Evolutionary conservation across 352 stramenopile genomes (phyloP).

Genomic region (Peronosclerospora sorghi): DNA sequence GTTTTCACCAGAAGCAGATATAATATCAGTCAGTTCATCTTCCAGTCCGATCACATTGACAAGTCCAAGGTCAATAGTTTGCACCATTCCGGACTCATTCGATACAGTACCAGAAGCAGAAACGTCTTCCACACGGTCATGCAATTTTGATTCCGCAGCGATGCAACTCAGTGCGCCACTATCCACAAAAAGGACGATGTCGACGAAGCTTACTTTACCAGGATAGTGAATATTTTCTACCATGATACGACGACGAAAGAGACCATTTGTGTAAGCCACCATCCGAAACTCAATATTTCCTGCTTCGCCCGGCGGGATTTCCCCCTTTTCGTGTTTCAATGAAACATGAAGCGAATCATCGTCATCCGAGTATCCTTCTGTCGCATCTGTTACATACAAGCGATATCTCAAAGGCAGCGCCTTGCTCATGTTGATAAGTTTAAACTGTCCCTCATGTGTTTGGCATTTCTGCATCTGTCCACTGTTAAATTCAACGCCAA

Average conservation of each 20-base stretch:
- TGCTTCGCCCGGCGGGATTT: constrained; percentile 50
- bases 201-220: constrained; percentile 63
- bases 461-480: constrained; percentile 28
- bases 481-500: constrained; percentile 66
- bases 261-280: constrained; percentile 53
- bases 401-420: constrained; percentile 61
- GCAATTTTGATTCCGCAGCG: constrained; percentile 7
- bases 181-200: constrained; percentile 78
- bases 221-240: constrained; percentile 80
- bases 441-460: constrained; percentile 57
- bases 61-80: constrained; percentile 39
- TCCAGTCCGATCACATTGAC: constrained; percentile 68
- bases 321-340: constrained; percentile 59
- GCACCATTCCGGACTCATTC: constrained; percentile 4
- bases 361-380: constrained; percentile 66
- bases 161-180: constrained; percentile 44
- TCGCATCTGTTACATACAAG: constrained; percentile 51
- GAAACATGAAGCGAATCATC: constrained; percentile 60
- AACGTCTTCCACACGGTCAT: not conserved
- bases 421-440: constrained; percentile 78
- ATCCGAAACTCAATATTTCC: constrained; percentile 48
- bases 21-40: constrained; percentile 38
- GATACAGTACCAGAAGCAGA: not conserved
- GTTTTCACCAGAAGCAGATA: constrained; percentile 15
- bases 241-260: constrained; percentile 72